phyloP scores from a whole-genome alignment of 1,284 basidiomycete species.

The Trametes hirsuta region DNA sequence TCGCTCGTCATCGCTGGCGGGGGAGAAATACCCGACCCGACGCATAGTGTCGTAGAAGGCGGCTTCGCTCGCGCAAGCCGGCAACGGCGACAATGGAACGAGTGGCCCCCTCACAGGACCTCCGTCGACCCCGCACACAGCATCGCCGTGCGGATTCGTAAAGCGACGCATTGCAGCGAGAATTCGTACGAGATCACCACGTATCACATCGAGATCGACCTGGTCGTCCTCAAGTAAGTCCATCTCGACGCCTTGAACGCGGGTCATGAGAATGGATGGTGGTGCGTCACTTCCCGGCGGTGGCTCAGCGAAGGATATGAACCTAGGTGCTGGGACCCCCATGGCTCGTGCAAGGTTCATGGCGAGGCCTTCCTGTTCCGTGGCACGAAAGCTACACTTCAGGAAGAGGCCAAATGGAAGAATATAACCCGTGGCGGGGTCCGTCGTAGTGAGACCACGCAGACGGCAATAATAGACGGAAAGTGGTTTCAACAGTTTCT shows the following conservation, averaged over 20 bases:
- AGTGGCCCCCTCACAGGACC: constrained; percentile 2
- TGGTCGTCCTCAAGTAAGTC: not conserved
- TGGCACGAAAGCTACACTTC: constrained; percentile 3
- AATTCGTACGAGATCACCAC: constrained; percentile 4
- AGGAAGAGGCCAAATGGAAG: constrained; percentile 17
- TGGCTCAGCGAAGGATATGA: constrained; percentile 17
- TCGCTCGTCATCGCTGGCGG: not conserved
- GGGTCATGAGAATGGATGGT: constrained; percentile 24
- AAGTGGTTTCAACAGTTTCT: constrained; percentile 10
- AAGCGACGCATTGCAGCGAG: constrained; percentile 16
- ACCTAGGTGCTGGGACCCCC: constrained; percentile 22
- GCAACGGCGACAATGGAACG: constrained; percentile 3
- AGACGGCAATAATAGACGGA: constrained; percentile 1
- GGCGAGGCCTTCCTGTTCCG: constrained; percentile 21
- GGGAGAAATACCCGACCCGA: not conserved
- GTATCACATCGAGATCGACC: constrained; percentile 10
- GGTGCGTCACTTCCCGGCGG: not conserved
- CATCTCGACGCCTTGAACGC: constrained; percentile 3
- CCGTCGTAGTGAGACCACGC: not conserved
- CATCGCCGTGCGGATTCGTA: constrained; percentile 10
- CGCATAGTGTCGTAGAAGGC: constrained; percentile 12
- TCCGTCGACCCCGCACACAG: constrained; percentile 19
- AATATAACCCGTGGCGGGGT: not conserved
- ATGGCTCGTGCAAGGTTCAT: constrained; percentile 22
- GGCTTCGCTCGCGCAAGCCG: constrained; percentile 1